These are phyloP conservation scores for Adansonia digitata DNA, from an alignment of 345 rosid species.

Conservation along the genomic window DNA sequence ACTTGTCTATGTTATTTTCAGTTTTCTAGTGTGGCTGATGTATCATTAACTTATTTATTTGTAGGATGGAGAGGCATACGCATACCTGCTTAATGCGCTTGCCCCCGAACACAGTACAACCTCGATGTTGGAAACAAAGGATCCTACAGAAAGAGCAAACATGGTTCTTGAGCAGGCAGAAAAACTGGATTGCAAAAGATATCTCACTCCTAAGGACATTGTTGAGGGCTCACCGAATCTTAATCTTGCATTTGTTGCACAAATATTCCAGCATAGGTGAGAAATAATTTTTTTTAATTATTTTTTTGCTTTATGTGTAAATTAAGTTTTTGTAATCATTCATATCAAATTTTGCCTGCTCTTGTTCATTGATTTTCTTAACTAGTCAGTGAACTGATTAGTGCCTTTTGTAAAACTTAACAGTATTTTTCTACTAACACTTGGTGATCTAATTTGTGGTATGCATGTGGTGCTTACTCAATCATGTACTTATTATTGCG, in stretches of 20 bases:
- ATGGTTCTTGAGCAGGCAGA: slow-evolving; percentile 88
- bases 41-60: slow-evolving; percentile 21
- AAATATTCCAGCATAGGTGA: slow-evolving; percentile 86
- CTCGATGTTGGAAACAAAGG: slow-evolving; percentile 41
- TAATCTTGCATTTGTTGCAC: slow-evolving; percentile 94
- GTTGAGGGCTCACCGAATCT: slow-evolving; percentile 95
- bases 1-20: background rate
- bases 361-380: background rate
- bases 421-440: background rate
- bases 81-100: slow-evolving; percentile 69
- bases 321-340: background rate
- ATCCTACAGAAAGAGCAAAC: slow-evolving; percentile 72
- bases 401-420: background rate
- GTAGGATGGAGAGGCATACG: slow-evolving; percentile 97
- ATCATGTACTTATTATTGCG: background rate
- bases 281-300: background rate
- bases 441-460: background rate
- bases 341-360: background rate
- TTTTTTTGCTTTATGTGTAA: background rate
- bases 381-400: background rate
- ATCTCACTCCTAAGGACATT: slow-evolving; percentile 78
- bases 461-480: background rate
- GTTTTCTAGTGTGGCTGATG: slow-evolving; percentile 9
- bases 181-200: slow-evolving; percentile 77
- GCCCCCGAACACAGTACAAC: slow-evolving; percentile 29